Conservation (phyloP, 768 basidiomycete genomes). For the Scleroderma bovista region DNA sequence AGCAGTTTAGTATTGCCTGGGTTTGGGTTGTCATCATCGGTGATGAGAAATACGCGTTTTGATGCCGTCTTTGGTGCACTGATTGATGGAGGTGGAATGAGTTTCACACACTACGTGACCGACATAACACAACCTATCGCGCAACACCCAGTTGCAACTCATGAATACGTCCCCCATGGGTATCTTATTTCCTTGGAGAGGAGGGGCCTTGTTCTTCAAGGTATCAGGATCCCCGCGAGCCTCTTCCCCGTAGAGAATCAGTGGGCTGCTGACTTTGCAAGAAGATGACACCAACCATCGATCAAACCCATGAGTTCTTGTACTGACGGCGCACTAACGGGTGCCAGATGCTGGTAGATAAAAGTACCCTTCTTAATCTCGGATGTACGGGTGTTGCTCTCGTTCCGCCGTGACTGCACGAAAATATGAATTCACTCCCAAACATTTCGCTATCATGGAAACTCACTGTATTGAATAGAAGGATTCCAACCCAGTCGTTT, state of each 20-base stretch:
- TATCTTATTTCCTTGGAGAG: conserved; percentile 49
- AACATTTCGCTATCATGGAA: not conserved
- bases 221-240: conserved; percentile 57
- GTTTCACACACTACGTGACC: conserved; percentile 11
- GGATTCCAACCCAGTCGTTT: conserved; percentile 82
- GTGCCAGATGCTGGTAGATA: conserved; percentile 71
- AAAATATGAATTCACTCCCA: not conserved
- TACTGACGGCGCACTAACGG: conserved; percentile 76
- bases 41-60: conserved; percentile 92
- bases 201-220: conserved; percentile 59
- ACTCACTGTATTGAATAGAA: conserved; percentile 90
- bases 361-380: conserved; percentile 67
- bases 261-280: not conserved
- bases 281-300: conserved; percentile 49
- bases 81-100: not conserved
- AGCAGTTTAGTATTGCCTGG: conserved; percentile 52
- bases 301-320: conserved; percentile 73
- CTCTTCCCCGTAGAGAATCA: conserved; percentile 35
- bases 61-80: conserved; percentile 84
- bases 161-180: conserved; percentile 89
- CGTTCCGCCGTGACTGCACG: conserved; percentile 19
- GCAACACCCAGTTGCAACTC: conserved; percentile 83
- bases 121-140: conserved; percentile 59
- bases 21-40: conserved; percentile 56
- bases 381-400: conserved; percentile 36